Conservation (phyloP, 306 rosid species). For the Sicyos edulis region DNA sequence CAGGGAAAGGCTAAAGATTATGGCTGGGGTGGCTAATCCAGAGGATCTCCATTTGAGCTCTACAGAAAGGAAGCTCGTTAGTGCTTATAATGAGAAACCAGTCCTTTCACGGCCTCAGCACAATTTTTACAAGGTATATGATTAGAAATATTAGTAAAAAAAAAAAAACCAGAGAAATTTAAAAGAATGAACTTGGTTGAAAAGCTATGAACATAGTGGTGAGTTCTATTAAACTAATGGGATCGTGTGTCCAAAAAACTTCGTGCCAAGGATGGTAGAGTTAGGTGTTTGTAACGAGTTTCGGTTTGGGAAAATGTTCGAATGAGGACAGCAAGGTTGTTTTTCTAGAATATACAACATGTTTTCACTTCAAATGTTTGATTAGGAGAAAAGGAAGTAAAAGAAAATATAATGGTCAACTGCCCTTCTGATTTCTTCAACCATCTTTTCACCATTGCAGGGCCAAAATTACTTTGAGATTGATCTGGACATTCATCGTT, state of each 20-base stretch:
- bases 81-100: conserved; percentile 82
- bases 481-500: conserved; percentile 92
- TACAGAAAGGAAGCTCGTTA: conserved; percentile 68
- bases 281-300: too few species aligned
- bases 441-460: conserved; percentile 30
- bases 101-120: conserved; percentile 96
- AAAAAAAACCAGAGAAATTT: conserved; percentile 62
- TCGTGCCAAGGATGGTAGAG: too few species aligned
- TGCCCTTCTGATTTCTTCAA: not conserved
- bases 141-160: not conserved
- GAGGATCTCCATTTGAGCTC: conserved; percentile 79
- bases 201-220: not conserved
- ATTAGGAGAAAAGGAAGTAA: too few species aligned
- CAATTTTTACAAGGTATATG: conserved; percentile 59
- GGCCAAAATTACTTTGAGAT: conserved; percentile 92
- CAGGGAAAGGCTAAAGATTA: conserved; percentile 83
- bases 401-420: too few species aligned
- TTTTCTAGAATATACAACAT: too few species aligned
- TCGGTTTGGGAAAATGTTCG: too few species aligned
- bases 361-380: too few species aligned
- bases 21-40: conserved; percentile 81
- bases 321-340: too few species aligned
- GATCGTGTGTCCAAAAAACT: too few species aligned
- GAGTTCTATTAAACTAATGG: not conserved
- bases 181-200: not conserved